A percentile compares a stretch with the other conserved stretches of the same genome.
phyloP scores from a whole-genome alignment of 805 yeast genomes.

The Candida coquimbonensis region DNA sequence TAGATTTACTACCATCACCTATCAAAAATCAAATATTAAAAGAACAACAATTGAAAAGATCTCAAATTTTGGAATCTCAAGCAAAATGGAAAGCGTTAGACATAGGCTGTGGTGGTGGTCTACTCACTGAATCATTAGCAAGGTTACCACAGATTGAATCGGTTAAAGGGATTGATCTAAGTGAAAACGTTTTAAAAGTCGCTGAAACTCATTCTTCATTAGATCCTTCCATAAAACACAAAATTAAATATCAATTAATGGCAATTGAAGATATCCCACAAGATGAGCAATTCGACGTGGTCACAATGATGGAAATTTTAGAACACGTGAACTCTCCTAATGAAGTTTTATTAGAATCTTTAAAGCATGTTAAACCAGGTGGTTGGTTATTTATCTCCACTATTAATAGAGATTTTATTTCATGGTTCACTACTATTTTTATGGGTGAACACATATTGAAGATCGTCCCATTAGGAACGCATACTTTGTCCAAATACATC shows the following conservation, averaged over 20 bases:
- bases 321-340: constrained; percentile 91
- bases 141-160: constrained; percentile 53
- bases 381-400: constrained; percentile 90
- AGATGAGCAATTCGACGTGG: constrained; percentile 54
- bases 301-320: constrained; percentile 89
- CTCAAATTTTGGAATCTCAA: constrained; percentile 22
- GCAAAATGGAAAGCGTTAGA: constrained; percentile 55
- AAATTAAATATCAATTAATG: constrained; percentile 51
- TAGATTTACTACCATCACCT: constrained; percentile 55
- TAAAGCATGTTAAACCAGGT: constrained; percentile 53
- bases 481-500: constrained; percentile 79
- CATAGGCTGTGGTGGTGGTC: constrained; percentile 99
- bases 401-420: constrained; percentile 77
- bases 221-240: constrained; percentile 57
- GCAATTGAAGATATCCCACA: constrained; percentile 55
- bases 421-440: constrained; percentile 90
- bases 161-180: constrained; percentile 82
- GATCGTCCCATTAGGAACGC: constrained; percentile 92
- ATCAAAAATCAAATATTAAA: constrained; percentile 39
- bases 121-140: constrained; percentile 80
- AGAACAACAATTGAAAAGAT: constrained; percentile 45
- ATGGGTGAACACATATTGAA: constrained; percentile 76
- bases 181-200: constrained; percentile 73
- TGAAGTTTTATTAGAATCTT: constrained; percentile 60
- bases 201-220: constrained; percentile 60